A percentile compares a stretch with the other conserved stretches of the same genome.
phyloP scores from a whole-genome alignment of 257 asterid species.

The Solanum piurae region DNA sequence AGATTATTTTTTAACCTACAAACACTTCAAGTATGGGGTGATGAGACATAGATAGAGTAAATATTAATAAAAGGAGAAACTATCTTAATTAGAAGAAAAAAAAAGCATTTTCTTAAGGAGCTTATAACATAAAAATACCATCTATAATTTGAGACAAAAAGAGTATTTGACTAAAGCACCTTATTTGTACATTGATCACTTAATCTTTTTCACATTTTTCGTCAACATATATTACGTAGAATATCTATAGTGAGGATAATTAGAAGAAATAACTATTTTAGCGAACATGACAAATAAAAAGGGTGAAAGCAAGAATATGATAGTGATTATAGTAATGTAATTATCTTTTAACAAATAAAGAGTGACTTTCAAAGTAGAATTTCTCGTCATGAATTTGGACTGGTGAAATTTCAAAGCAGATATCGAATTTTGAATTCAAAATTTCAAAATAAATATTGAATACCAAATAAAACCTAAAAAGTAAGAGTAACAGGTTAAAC shows the following conservation, averaged over 20 bases:
- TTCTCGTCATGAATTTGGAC: neutral
- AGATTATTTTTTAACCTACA: no score
- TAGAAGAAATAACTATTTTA: neutral
- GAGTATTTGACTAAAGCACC: neutral
- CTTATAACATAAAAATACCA: no score
- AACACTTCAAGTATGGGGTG: no score
- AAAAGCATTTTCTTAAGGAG: no score
- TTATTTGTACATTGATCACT: no score
- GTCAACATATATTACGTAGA: neutral
- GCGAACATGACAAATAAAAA: neutral
- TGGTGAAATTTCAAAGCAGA: neutral
- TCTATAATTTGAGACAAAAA: no score
- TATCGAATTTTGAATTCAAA: accelerated
- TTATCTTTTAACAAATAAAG: no score
- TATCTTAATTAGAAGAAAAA: no score
- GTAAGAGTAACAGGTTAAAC: neutral
- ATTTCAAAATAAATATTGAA: neutral
- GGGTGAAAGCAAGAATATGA: neutral
- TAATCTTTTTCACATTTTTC: neutral
- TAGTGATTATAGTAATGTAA: neutral
- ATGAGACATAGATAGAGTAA: no score
- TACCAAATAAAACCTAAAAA: neutral
- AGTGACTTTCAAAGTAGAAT: neutral
- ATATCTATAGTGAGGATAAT: neutral
- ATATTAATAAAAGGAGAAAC: no score